Evolutionary conservation across 164 flowering plant species (phyloP), one percentile per base, ranked within the genome.

Genomic region (Chimonanthus praecox): DNA sequence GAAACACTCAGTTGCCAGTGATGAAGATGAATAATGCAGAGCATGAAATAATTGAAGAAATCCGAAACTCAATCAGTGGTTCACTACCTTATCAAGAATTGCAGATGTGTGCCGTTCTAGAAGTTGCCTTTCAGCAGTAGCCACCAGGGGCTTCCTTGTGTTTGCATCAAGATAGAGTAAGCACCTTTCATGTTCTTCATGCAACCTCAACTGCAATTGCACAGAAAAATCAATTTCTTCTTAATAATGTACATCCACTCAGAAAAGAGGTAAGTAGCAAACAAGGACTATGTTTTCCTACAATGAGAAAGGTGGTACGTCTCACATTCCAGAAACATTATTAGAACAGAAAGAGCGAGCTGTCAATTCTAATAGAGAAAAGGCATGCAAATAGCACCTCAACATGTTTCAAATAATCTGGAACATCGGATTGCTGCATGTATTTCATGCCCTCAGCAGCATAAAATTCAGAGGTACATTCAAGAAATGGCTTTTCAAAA

Each of bases 401-500:
- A 70, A 91, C 98, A 84, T 94, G 98, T 83, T 91, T 92, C 85
- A 96, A 81, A 77, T 94, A 96, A 78, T 94, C 98, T 4, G 98
- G 90, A 87, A 94, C 93, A 85, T 96, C 98, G 67, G 97, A 87
- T 70, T 89, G 96, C 83, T 94, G 99, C 98, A 96, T 94, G 87
- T 84, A 91, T 77, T 94, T 92, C 73, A 86, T 86, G 78, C 99
- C 98, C 85, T 96, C 99, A 70, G 97, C 80, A 73, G 97, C 99
- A 88, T 96, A 96, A 85, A 94, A 96, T 65, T 94, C 94, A 75
- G 97, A 88, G 66, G 99, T 91, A 80, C 91, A 82, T 77, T 90
- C 96, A 80, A 96, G 94, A 80, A 96, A 94, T 72, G 93, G 90
- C 82, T 91, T 96, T 87, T 96, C 99, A 84, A 96, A 96, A 83